Evolutionary conservation across 140 eudicot genomes (phyloP), one percentile per base, ranked within the genome.

Genomic region (Senecio squalidus): DNA sequence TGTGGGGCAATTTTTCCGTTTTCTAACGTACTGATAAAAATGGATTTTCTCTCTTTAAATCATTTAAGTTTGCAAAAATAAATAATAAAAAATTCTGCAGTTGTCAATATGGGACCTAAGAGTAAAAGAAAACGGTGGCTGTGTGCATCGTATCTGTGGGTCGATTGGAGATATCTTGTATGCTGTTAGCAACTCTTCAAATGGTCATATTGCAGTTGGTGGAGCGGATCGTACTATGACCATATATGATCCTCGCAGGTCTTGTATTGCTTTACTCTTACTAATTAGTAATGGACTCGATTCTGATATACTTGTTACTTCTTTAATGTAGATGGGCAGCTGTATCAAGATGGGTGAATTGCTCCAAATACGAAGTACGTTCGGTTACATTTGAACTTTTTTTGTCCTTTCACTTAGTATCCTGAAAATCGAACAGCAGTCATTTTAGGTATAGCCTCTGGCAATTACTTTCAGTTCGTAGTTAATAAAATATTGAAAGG

Each of bases 161-260:
- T 89, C 92, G 0, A 83, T 82, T 58, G 95, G 97, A 56, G 88
- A 89, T 64, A 78, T 75, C 18, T 66, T 75, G 20, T 89, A 89
- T 68, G 80, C 95, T 38, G 86, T 82, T 29, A 68, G 82, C 71
- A 62, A 44, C 40, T 89, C 97, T 33, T 74, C 86, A 44, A 69
- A 47, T 63, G 95, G 95, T 57, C 68, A 74, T 72, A 65, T 89
- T 72, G 97, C 97, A 55, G 92, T 66, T n/a, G 95, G 88, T 45
- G 97, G 97, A 67, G 85, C 92, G 14, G 97, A 89, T 62, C 95
- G 95, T 43, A 77, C 95, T 27, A 79, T 84, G 63, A 84, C 97
- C 10, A 63, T 84, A 20, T 89, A 84, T 60, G 97, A 89, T 77
- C 97, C 95, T 49, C 84, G 97, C 60, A 85, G 95, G 97, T 89